Evolutionary conservation across 2,329 filamentous ascomycete species (phyloP).

Genomic region (Trematosphaeria pertusa): DNA sequence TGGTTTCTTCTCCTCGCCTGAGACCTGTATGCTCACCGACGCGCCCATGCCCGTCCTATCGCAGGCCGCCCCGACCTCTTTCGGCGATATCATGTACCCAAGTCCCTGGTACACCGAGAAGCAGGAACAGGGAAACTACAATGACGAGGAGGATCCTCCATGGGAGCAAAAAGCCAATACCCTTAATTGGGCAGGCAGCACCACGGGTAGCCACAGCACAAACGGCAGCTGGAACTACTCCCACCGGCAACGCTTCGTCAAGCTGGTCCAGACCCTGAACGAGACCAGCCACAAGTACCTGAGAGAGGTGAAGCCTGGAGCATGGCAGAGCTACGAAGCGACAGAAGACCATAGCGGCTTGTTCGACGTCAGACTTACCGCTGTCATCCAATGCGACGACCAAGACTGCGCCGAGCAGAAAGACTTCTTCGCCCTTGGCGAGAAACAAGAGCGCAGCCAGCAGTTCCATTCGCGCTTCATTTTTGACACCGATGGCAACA

Average conservation of each 20-base stretch:
- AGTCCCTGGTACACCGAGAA: conserved; percentile 58
- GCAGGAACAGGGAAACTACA: conserved; percentile 55
- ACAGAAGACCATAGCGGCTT: conserved; percentile 40
- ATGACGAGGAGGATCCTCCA: conserved; percentile 47
- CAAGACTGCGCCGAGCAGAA: conserved; percentile 13
- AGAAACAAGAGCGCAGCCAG: background rate
- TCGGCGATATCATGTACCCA: conserved; percentile 59
- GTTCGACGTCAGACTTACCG: conserved; percentile 57
- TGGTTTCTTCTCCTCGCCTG: conserved; percentile 55
- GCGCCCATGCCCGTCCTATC: conserved; percentile 57
- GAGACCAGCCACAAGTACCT: conserved; percentile 20
- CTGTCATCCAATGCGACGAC: conserved; percentile 53
- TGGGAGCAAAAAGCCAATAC: conserved; percentile 61
- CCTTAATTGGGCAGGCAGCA: conserved; percentile 66
- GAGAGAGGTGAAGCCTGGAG: conserved; percentile 10
- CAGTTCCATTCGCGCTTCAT: conserved; percentile 8
- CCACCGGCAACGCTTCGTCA: conserved; percentile 58
- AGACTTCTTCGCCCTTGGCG: conserved; percentile 18
- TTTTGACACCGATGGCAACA: conserved; percentile 29
- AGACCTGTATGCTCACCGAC: conserved; percentile 51
- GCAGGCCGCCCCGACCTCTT: conserved; percentile 53
- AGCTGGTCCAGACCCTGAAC: conserved; percentile 34
- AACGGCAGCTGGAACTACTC: conserved; percentile 49
- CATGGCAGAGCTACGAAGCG: conserved; percentile 22
- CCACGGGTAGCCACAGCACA: conserved; percentile 56